phyloP scores from a whole-genome alignment of 805 yeast genomes.

The Starmerella potacharoeniae region DNA sequence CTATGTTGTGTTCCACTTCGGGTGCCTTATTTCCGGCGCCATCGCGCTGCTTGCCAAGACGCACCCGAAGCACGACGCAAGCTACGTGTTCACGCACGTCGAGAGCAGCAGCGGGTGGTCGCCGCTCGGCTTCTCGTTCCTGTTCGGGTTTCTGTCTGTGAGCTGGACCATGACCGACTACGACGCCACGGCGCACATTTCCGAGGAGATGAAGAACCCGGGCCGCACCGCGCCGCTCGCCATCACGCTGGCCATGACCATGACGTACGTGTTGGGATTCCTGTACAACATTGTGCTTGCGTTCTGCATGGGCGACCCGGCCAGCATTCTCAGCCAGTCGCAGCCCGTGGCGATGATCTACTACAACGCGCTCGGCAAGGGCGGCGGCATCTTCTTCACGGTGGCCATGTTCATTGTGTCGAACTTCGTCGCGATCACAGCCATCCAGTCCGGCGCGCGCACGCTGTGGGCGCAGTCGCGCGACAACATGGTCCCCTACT shows the following conservation, averaged over 20 bases:
- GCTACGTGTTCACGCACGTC: conserved; percentile 39
- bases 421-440: conserved; percentile 53
- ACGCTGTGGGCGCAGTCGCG: conserved; percentile 68
- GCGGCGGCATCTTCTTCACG: conserved; percentile 55
- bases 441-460: conserved; percentile 52
- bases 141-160: conserved; percentile 38
- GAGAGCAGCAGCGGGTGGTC: conserved; percentile 42
- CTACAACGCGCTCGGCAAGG: conserved; percentile 50
- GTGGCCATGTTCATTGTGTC: conserved; percentile 48
- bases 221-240: conserved; percentile 48
- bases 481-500: conserved; percentile 55
- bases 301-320: conserved; percentile 26
- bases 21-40: conserved; percentile 39
- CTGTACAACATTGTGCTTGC: conserved; percentile 26
- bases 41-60: conserved; percentile 46
- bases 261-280: conserved; percentile 27
- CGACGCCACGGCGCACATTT: conserved; percentile 61
- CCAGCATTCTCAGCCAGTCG: conserved; percentile 14
- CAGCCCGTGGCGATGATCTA: conserved; percentile 57
- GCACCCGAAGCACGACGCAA: conserved; percentile 35
- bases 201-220: conserved; percentile 53
- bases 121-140: conserved; percentile 43
- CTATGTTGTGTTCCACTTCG: conserved; percentile 40
- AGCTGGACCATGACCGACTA: conserved; percentile 55
- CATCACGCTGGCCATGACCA: conserved; percentile 37